These are phyloP conservation scores for Nicotiana rustica DNA, from an alignment of 305 asterid genomes.

Conservation along the genomic window DNA sequence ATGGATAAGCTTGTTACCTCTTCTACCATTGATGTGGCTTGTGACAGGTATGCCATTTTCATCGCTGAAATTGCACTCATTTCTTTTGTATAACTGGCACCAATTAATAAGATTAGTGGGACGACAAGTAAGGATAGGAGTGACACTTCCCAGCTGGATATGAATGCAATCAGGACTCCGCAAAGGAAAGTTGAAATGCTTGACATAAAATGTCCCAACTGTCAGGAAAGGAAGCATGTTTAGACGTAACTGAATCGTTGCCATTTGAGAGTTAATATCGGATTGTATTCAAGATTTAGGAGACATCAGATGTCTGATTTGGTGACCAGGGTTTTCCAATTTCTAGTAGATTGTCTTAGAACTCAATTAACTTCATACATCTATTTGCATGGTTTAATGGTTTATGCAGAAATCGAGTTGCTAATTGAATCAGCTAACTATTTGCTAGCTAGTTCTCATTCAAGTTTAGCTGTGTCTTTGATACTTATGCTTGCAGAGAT, in stretches of 20 bases:
- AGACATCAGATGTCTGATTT: not conserved
- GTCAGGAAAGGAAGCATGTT: conserved; percentile 41
- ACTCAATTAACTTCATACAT: not conserved
- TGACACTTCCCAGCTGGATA: conserved; percentile 88
- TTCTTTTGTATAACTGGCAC: conserved; percentile 74
- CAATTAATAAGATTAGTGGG: conserved; percentile 73
- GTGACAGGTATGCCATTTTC: conserved; percentile 66
- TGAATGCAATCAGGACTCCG: conserved; percentile 76
- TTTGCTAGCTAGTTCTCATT: too few species aligned
- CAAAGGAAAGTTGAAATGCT: conserved; percentile 77
- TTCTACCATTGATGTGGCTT: conserved; percentile 83
- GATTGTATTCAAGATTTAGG: not conserved
- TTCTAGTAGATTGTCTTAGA: not conserved
- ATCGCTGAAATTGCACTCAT: conserved; percentile 68
- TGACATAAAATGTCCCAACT: conserved; percentile 86
- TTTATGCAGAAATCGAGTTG: too few species aligned
- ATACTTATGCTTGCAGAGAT: too few species aligned
- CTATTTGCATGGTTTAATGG: not conserved
- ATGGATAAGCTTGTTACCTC: conserved; percentile 54
- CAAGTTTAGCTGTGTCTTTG: too few species aligned
- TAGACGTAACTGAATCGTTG: not conserved
- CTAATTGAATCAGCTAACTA: too few species aligned
- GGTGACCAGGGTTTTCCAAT: not conserved
- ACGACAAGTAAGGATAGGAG: conserved; percentile 76
- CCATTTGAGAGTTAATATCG: not conserved